Conservation (phyloP, 176 grass and related monocot species). For the Themeda triandra region DNA sequence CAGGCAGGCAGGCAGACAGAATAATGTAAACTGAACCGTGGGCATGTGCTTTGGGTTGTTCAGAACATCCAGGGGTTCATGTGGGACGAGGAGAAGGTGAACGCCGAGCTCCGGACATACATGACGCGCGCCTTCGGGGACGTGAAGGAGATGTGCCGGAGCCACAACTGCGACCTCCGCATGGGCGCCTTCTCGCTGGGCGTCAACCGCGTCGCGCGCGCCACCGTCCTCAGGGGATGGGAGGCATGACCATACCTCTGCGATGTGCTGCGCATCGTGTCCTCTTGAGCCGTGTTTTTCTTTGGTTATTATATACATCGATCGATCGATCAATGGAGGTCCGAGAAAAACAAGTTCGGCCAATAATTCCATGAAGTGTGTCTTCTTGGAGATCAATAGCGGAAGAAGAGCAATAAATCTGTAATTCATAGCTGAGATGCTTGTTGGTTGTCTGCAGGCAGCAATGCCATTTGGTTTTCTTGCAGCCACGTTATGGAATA, state of each 20-base stretch:
- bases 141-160: constrained; percentile 81
- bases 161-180: constrained; percentile 81
- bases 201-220: constrained; percentile 90
- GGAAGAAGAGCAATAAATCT: neutral
- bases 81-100: constrained; percentile 97
- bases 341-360: neutral
- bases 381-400: constrained; percentile 6
- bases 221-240: constrained; percentile 85
- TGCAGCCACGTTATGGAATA: neutral
- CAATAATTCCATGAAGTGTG: constrained; percentile 3
- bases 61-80: constrained; percentile 99
- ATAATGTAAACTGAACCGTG: neutral
- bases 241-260: constrained; percentile 42
- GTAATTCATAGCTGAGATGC: constrained; percentile 22
- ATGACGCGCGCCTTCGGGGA: constrained; percentile 70
- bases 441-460: neutral
- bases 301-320: neutral
- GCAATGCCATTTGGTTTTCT: constrained; percentile 12
- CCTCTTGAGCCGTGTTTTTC: neutral
- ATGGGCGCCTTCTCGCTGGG: constrained; percentile 97
- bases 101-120: constrained; percentile 77
- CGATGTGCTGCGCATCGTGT: neutral
- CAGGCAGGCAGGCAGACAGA: neutral
- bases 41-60: neutral
- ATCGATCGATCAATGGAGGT: neutral